These are phyloP conservation scores for Moesziomyces antarcticus DNA, from an alignment of 1,284 basidiomycete genomes.

Conservation along the genomic window DNA sequence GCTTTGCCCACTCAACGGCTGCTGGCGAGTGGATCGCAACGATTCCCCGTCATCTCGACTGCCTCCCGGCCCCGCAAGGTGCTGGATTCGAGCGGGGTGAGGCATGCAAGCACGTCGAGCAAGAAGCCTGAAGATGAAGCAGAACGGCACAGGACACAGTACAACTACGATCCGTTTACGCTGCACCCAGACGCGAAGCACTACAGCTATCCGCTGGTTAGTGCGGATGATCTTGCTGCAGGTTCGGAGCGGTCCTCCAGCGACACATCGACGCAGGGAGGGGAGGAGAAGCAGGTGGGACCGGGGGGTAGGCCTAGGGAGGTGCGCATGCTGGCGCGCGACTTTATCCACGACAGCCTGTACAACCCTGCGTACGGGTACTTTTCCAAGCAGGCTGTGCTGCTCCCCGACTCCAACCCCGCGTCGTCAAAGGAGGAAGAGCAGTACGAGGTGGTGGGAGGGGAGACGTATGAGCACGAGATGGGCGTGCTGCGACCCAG, in stretches of 20 bases:
- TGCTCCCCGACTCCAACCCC: constrained; percentile 48
- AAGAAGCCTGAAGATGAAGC: neutral
- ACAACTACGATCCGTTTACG: constrained; percentile 65
- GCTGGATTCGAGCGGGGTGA: neutral
- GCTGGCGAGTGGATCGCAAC: neutral
- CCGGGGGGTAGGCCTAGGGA: constrained; percentile 72
- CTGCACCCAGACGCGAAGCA: constrained; percentile 56
- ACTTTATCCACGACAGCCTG: constrained; percentile 95
- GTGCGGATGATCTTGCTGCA: constrained; percentile 37
- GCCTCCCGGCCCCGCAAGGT: neutral
- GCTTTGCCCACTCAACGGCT: neutral
- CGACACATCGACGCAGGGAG: too few relatives aligned
- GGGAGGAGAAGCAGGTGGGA: neutral
- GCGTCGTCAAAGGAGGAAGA: neutral
- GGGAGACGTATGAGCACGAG: constrained; percentile 15
- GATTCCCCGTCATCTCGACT: too few relatives aligned
- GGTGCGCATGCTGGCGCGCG: constrained; percentile 93
- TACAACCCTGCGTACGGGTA: constrained; percentile 99
- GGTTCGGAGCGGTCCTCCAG: neutral
- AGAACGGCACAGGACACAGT: constrained; percentile 58
- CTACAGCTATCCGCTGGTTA: constrained; percentile 56
- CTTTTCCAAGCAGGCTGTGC: constrained; percentile 72
- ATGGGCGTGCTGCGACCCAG: constrained; percentile 33
- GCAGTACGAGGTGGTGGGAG: constrained; percentile 12
- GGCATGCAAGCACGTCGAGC: constrained; percentile 3